Conservation (phyloP, 2,329 filamentous ascomycete species). For the Orbilia javanica region DNA sequence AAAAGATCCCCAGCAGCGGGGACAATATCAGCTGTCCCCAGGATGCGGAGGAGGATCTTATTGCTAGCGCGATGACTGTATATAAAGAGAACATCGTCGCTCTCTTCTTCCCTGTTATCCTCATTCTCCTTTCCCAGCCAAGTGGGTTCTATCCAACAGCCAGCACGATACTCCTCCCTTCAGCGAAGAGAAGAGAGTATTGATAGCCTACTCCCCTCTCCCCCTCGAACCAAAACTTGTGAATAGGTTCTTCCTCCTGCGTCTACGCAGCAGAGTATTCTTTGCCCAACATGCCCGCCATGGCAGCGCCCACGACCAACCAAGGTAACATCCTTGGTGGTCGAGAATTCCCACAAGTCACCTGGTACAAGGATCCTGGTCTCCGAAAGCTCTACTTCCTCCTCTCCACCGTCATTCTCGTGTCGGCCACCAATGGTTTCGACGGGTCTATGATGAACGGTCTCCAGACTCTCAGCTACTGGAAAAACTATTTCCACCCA, state of each 20-base stretch:
- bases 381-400: conserved; percentile 64
- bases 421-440: conserved; percentile 65
- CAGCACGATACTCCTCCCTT: conserved; percentile 55
- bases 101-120: conserved; percentile 35
- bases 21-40: conserved; percentile 32
- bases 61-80: conserved; percentile 12
- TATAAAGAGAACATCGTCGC: conserved; percentile 57
- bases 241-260: conserved; percentile 49
- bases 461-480: conserved; percentile 67
- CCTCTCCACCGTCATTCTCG: conserved; percentile 64
- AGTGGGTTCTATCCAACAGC: conserved; percentile 53
- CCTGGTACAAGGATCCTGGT: conserved; percentile 63
- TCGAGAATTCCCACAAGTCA: conserved; percentile 62
- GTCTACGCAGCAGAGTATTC: conserved; percentile 41
- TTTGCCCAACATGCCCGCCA: conserved; percentile 57
- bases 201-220: conserved; percentile 24
- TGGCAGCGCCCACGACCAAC: conserved; percentile 54
- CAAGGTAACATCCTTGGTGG: conserved; percentile 61
- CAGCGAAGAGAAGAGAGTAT: conserved; percentile 56
- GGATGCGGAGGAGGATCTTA: conserved; percentile 40
- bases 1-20: conserved; percentile 39
- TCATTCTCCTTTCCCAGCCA: conserved; percentile 50
- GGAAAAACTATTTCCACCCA: conserved; percentile 65
- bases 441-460: conserved; percentile 69
- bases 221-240: conserved; percentile 42